Percentiles rank a stretch among this genome's conserved stretches.
Conservation (phyloP, 1,284 basidiomycete genomes). For the Erythrobasidium hasegawianum region DNA sequence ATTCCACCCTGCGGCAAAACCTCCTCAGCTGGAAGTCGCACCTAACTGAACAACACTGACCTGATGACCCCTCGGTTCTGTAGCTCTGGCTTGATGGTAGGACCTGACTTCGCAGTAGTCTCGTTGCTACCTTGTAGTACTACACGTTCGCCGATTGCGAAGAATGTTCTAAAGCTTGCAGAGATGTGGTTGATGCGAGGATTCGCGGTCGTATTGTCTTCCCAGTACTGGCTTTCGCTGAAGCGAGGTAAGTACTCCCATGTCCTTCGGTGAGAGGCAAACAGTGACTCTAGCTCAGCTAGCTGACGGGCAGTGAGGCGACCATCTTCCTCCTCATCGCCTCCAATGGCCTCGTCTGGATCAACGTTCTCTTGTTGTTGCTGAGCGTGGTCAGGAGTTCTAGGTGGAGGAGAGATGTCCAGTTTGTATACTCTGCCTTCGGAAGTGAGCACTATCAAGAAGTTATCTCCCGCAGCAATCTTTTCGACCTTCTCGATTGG, state of each 20-base stretch:
- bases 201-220: conserved; percentile 2
- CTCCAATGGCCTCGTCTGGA: background rate
- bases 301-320: conserved; percentile 3
- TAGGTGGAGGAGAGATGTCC: conserved; percentile 35
- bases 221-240: conserved; percentile 33
- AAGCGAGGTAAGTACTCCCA: conserved; percentile 40
- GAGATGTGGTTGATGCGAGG: conserved; percentile 39
- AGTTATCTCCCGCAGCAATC: conserved; percentile 41
- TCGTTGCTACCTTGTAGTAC: conserved; percentile 39
- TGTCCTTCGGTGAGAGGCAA: conserved; percentile 15
- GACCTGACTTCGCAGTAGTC: conserved; percentile 19
- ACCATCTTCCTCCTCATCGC: conserved; percentile 33
- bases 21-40: background rate
- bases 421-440: conserved; percentile 36
- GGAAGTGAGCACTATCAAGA: conserved; percentile 39
- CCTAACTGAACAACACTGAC: too few species aligned
- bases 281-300: conserved; percentile 13
- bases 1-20: conserved; percentile 35
- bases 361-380: conserved; percentile 27
- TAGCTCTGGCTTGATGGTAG: conserved; percentile 38
- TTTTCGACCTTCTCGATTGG: conserved; percentile 34
- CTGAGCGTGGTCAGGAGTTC: conserved; percentile 1
- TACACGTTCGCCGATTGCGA: conserved; percentile 33
- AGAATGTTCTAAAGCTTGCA: conserved; percentile 42
- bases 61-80: conserved; percentile 42